A percentile compares a stretch with the other conserved stretches of the same genome.
These are phyloP conservation scores for Aspergillus japonicus DNA, from an alignment of 2,329 filamentous ascomycete genomes.

Conservation along the genomic window DNA sequence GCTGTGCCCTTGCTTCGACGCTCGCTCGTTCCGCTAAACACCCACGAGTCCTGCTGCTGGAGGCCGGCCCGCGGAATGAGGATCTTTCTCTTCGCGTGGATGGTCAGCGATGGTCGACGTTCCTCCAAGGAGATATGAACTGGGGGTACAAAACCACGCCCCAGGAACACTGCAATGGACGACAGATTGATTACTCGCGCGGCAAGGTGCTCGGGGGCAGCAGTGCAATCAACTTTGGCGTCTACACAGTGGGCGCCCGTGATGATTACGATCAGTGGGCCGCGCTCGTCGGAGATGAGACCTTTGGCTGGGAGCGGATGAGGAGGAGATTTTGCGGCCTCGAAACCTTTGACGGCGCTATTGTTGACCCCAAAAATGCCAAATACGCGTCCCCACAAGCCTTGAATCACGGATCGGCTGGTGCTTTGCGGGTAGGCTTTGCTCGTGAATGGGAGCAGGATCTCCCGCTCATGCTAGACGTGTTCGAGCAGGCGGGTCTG, in stretches of 20 bases:
- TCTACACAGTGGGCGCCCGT: slow-evolving; percentile 55
- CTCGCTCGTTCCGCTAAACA: slow-evolving; percentile 49
- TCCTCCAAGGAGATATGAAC: slow-evolving; percentile 52
- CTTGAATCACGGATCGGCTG: slow-evolving; percentile 50
- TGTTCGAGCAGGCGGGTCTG: slow-evolving; percentile 51
- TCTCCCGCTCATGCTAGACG: slow-evolving; percentile 46
- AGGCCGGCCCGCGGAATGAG: slow-evolving; percentile 57
- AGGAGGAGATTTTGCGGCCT: slow-evolving; percentile 53
- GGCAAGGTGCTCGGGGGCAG: slow-evolving; percentile 55
- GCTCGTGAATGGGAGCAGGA: slow-evolving; percentile 52
- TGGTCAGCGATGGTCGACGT: slow-evolving; percentile 57
- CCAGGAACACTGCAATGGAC: slow-evolving; percentile 45
- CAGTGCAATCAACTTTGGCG: slow-evolving; percentile 56
- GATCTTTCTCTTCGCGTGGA: slow-evolving; percentile 50
- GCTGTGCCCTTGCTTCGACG: slow-evolving; percentile 54
- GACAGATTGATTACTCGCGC: slow-evolving; percentile 51
- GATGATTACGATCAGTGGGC: slow-evolving; percentile 66
- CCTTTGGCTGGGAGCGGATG: slow-evolving; percentile 56
- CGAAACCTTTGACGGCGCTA: slow-evolving; percentile 52
- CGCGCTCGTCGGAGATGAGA: slow-evolving; percentile 53
- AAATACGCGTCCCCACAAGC: slow-evolving; percentile 51
- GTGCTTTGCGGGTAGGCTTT: slow-evolving; percentile 52
- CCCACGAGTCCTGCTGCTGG: slow-evolving; percentile 59
- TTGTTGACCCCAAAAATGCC: slow-evolving; percentile 37
- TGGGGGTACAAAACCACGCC: slow-evolving; percentile 54